Conservation (phyloP, 495 filamentous ascomycete genomes). For the Tuber calosporum region DNA sequence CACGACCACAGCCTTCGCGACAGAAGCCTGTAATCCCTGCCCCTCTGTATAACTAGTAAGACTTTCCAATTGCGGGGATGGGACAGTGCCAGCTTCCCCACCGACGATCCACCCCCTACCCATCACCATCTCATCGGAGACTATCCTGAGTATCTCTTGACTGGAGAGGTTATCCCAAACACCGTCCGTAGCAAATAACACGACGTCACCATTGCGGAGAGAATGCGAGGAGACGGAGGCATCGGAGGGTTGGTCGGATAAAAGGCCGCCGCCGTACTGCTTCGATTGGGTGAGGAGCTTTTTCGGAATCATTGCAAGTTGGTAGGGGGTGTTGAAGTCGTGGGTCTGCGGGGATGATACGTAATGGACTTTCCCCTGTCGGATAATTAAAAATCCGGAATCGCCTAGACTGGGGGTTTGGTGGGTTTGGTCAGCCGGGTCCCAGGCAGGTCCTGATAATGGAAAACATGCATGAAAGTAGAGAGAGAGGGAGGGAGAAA, state of each 20-base stretch:
- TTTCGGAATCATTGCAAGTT: slow-evolving; percentile 80
- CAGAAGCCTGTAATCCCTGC: slow-evolving; percentile 57
- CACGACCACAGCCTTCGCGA: slow-evolving; percentile 67
- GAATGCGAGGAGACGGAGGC: slow-evolving; percentile 67
- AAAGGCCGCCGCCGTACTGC: slow-evolving; percentile 70
- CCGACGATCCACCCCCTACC: slow-evolving; percentile 65
- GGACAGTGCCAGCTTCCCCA: slow-evolving; percentile 44
- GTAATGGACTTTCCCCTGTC: slow-evolving; percentile 72
- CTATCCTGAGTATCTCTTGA: slow-evolving; percentile 73
- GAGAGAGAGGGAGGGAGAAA: not conserved
- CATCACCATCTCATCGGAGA: slow-evolving; percentile 64
- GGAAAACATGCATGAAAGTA: slow-evolving; percentile 9
- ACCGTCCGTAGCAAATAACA: slow-evolving; percentile 87
- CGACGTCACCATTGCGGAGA: slow-evolving; percentile 80
- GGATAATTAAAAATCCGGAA: slow-evolving; percentile 84
- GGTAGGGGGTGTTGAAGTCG: slow-evolving; percentile 94
- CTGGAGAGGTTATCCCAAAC: slow-evolving; percentile 96
- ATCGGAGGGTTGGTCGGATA: slow-evolving; percentile 75
- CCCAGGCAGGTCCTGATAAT: not conserved
- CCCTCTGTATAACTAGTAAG: slow-evolving; percentile 22
- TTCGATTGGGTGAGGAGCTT: slow-evolving; percentile 66
- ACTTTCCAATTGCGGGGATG: slow-evolving; percentile 22
- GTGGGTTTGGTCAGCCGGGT: slow-evolving; percentile 19
- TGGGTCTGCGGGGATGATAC: slow-evolving; percentile 84
- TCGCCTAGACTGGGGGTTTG: slow-evolving; percentile 61